Percentiles rank a stretch among this genome's conserved stretches.
Evolutionary conservation across 495 filamentous ascomycete genomes (phyloP).

Genomic region (Ramalina intermedia): DNA sequence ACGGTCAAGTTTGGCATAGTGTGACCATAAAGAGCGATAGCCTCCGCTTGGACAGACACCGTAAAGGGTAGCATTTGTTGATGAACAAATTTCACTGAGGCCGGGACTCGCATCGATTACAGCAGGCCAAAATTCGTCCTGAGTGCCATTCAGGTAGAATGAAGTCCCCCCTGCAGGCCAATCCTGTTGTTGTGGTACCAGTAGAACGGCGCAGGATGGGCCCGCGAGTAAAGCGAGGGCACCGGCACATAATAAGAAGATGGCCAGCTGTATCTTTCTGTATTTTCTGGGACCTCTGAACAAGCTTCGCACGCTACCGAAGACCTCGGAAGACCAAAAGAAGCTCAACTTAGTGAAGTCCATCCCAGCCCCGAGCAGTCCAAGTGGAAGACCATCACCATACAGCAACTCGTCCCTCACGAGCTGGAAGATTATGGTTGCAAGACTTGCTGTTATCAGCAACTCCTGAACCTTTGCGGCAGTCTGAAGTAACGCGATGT

Average conservation of each 20-base stretch:
- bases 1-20: constrained; percentile 4
- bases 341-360: constrained; percentile 10
- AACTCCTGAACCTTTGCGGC: constrained; percentile 16
- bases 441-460: constrained; percentile 10
- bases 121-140: constrained; percentile 9
- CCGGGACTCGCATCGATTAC: not conserved
- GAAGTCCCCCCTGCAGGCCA: constrained; percentile 10
- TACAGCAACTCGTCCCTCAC: constrained; percentile 13
- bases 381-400: constrained; percentile 15
- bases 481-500: constrained; percentile 13
- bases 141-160: constrained; percentile 11
- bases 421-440: constrained; percentile 8
- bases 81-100: constrained; percentile 1
- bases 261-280: not conserved
- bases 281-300: constrained; percentile 3
- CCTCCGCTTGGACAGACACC: constrained; percentile 12
- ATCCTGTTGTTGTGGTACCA: constrained; percentile 11
- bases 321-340: constrained; percentile 13
- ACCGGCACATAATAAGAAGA: constrained; percentile 1
- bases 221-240: constrained; percentile 8
- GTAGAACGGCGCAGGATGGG: constrained; percentile 11
- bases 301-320: not conserved
- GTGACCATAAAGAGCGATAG: constrained; percentile 6
- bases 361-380: constrained; percentile 9
- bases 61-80: not conserved